Evolutionary conservation across 768 basidiomycete genomes (phyloP).

Genomic region (Trametes gibbosa): DNA sequence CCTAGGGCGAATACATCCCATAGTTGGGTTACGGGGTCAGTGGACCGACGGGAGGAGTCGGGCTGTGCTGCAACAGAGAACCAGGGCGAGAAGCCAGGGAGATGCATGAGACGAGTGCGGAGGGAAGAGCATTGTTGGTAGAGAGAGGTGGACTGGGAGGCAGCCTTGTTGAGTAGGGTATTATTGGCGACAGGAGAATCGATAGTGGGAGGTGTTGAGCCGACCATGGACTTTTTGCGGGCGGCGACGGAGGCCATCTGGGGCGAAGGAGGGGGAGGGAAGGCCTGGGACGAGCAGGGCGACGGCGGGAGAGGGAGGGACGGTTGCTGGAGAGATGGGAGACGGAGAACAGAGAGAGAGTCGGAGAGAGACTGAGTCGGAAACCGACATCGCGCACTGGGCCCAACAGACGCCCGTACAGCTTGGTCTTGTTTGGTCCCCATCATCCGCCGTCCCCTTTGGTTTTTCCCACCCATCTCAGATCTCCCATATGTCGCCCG

Average conservation of each 20-base stretch:
- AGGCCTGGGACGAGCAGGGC: constrained; percentile 7
- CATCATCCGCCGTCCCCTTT: constrained; percentile 13
- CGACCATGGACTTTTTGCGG: constrained; percentile 44
- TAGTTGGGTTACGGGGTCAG: constrained; percentile 91
- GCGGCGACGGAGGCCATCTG: constrained; percentile 53
- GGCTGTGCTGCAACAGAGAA: constrained; percentile 56
- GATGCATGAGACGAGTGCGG: constrained; percentile 72
- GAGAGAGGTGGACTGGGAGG: constrained; percentile 83
- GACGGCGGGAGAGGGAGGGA: constrained; percentile 7
- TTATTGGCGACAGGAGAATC: constrained; percentile 76
- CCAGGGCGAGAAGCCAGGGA: constrained; percentile 69
- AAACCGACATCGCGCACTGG: no score
- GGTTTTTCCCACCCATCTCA: constrained; percentile 13
- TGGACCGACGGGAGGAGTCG: constrained; percentile 61
- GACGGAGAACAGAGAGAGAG: constrained; percentile 14
- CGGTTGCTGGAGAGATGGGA: constrained; percentile 17
- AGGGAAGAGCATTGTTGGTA: constrained; percentile 89
- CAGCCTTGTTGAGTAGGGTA: constrained; percentile 88
- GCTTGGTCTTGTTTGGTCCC: constrained; percentile 13
- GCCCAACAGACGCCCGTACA: constrained; percentile 14
- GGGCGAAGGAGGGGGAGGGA: constrained; percentile 14
- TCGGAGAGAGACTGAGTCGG: no score
- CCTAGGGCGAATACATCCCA: constrained; percentile 95
- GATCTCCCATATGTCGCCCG: neutral
- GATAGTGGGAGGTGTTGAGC: constrained; percentile 53